A percentile compares a stretch with the other conserved stretches of the same genome.
Conservation (phyloP, 2,329 filamentous ascomycete genomes). For the Ceratocystis eucalypticola region DNA sequence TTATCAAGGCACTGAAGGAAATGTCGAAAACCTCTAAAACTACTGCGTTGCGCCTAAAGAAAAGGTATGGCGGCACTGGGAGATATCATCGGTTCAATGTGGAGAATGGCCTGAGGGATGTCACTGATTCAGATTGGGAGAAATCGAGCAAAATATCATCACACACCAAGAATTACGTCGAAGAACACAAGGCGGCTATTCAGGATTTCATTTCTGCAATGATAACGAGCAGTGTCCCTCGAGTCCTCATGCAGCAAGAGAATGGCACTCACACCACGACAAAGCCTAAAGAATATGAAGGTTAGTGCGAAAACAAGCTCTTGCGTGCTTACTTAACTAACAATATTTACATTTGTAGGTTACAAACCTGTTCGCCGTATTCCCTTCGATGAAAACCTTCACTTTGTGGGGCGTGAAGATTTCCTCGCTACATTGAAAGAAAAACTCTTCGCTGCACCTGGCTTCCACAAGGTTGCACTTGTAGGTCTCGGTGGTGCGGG, state of each 20-base stretch:
- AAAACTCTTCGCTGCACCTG: background rate
- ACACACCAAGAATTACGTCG: constrained; percentile 22
- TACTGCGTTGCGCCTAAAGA: background rate
- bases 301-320: background rate
- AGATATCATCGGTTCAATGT: constrained; percentile 25
- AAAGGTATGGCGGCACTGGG: constrained; percentile 19
- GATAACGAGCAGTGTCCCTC: too few species aligned
- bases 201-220: background rate
- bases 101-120: constrained; percentile 23
- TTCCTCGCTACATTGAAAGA: background rate
- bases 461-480: background rate
- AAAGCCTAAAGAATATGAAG: background rate
- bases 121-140: constrained; percentile 23
- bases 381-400: background rate
- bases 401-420: background rate
- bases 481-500: background rate
- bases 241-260: too few species aligned
- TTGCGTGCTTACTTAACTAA: background rate
- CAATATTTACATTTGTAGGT: background rate
- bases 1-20: background rate
- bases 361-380: background rate
- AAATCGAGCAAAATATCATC: constrained; percentile 19
- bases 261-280: too few species aligned
- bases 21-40: background rate
- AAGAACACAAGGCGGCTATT: constrained; percentile 2